phyloP scores from a whole-genome alignment of 164 flowering plant species.

The Aristolochia fimbriata region DNA sequence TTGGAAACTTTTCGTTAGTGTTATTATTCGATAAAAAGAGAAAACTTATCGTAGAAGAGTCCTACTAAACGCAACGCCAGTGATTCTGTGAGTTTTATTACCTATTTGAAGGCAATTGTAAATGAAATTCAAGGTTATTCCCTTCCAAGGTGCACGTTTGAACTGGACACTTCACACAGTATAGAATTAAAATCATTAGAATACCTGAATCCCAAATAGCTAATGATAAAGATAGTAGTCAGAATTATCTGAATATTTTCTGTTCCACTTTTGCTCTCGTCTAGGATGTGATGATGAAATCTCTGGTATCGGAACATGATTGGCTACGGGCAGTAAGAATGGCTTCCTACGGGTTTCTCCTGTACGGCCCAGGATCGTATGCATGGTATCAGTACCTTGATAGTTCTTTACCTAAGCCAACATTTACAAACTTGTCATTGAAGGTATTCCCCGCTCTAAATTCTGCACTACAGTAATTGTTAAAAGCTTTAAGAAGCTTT shows the following conservation, averaged over 20 bases:
- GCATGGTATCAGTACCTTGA: slow-evolving; percentile 92
- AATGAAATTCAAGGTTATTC: background rate
- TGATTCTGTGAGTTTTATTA: too few species aligned
- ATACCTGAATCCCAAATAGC: too few species aligned
- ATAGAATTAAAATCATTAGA: too few species aligned
- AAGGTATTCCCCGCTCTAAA: slow-evolving; percentile 40
- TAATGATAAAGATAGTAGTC: too few species aligned
- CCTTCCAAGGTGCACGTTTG: background rate
- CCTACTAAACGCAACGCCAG: too few species aligned
- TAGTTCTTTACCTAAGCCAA: slow-evolving; percentile 47
- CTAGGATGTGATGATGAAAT: slow-evolving; percentile 29
- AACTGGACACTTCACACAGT: background rate
- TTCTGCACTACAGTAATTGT: background rate
- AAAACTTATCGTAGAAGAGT: too few species aligned
- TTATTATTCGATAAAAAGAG: too few species aligned
- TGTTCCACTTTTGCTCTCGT: background rate
- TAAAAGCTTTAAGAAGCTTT: background rate
- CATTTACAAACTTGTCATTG: slow-evolving; percentile 41
- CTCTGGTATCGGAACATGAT: slow-evolving; percentile 48
- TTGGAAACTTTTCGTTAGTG: too few species aligned
- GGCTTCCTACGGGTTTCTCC: slow-evolving; percentile 82
- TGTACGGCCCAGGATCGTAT: slow-evolving; percentile 96
- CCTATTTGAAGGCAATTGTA: too few species aligned
- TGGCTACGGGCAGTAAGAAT: slow-evolving; percentile 85
- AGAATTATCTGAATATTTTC: too few species aligned